Base-by-base conservation (phyloP, 2,329 filamentous ascomycete species). In the Cordyceps javanica region DNA sequence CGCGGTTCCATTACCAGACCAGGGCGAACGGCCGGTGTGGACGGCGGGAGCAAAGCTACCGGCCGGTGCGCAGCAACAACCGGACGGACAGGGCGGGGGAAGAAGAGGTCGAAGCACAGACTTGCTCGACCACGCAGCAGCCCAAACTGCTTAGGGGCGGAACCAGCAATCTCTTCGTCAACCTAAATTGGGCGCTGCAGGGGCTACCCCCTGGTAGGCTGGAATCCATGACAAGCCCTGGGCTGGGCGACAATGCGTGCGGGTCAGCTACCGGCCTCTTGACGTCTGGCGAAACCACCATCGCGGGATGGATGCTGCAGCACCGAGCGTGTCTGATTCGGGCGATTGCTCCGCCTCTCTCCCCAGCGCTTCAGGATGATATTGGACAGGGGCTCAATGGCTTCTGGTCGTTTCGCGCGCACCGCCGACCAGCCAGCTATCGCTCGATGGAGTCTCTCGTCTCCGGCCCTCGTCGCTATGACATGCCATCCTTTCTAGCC, bases 311-410 rank as follows among this genome's bases (percentile, higher is more conserved):
- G 23, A 44, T 23, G 41, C 39, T 42, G 10, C 30, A 34, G 9
- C 36, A 32, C 36, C 45, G 54, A 36, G 34, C 23, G 26, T 26
- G 30, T 5, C 53, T 41, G 44, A 49, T 48, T 58, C 23, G 39
- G 56, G 41, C 48, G 39, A 23, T 21, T 39, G 39, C 49, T 53
- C 56, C 56, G 56, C 49, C 56, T 38, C 48, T 53, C 51, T 26
- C 46, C n/a, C n/a, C 48, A 46, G 45, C 56, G 56, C 48, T 52
- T 58, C 56, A 53, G 56, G 32, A 58, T 48, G 41, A 53, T 52
- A 58, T 58, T 56, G 54, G 36, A 48, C 41, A 38, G 42, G 56
- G 55, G 49, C 39, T 25, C 9, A 26, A 36, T 28, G 30, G 38
- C 28, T 38, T n/a, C 26, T 36, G 16, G 45, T 34, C 19, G 45